Conservation (phyloP, 805 yeast genomes). For the Yamadazyma laniorum region DNA sequence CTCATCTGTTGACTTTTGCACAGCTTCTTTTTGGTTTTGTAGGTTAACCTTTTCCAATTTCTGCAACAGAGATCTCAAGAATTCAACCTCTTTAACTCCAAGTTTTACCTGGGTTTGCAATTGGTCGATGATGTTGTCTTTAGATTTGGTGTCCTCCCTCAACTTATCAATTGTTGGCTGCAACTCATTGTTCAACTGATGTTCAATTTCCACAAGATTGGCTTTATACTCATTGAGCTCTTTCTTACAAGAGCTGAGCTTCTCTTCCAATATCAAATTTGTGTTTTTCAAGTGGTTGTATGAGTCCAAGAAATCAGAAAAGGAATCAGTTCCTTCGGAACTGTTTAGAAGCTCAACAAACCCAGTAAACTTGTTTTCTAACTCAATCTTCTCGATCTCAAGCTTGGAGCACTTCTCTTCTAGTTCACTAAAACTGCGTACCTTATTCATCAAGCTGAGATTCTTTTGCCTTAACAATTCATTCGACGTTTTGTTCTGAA, state of each 20-base stretch:
- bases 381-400: constrained; percentile 48
- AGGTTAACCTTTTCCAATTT: constrained; percentile 37
- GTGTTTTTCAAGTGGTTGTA: constrained; percentile 24
- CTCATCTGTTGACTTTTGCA: constrained; percentile 30
- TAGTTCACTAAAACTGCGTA: constrained; percentile 37
- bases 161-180: constrained; percentile 12
- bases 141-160: constrained; percentile 12
- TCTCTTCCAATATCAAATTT: constrained; percentile 38
- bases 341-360: constrained; percentile 33
- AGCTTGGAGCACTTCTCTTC: constrained; percentile 47
- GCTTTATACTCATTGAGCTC: constrained; percentile 19
- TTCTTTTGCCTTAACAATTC: constrained; percentile 61
- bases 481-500: constrained; percentile 46
- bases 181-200: constrained; percentile 14
- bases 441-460: constrained; percentile 35
- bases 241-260: constrained; percentile 21
- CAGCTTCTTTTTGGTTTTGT: constrained; percentile 23
- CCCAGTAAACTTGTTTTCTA: constrained; percentile 47
- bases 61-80: constrained; percentile 55
- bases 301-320: constrained; percentile 28
- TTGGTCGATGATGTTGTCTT: constrained; percentile 28
- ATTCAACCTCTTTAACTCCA: constrained; percentile 57
- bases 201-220: constrained; percentile 13
- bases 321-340: constrained; percentile 15
- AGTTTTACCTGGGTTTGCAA: constrained; percentile 51